Evolutionary conservation across 768 basidiomycete species (phyloP).

Genomic region (Mycena venus): DNA sequence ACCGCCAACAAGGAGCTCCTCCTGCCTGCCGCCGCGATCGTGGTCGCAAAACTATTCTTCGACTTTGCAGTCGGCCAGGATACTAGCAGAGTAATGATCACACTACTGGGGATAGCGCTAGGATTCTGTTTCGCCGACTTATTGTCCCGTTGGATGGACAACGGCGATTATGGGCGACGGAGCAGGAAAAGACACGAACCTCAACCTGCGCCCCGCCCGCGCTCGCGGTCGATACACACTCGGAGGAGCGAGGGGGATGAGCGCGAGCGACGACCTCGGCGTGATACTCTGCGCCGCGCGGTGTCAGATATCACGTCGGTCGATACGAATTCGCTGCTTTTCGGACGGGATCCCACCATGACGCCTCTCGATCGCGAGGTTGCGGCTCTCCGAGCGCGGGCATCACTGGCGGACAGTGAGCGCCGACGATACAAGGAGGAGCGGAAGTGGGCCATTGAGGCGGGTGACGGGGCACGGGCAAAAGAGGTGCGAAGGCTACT

Average conservation of each 20-base stretch:
- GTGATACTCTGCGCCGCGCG: conserved; percentile 41
- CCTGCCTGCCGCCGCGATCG: conserved; percentile 67
- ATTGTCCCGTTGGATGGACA: conserved; percentile 74
- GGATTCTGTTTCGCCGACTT: conserved; percentile 82
- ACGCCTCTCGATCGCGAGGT: conserved; percentile 80
- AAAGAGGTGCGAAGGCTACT: conserved; percentile 28
- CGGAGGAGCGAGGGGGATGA: conserved; percentile 35
- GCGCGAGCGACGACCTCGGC: conserved; percentile 27
- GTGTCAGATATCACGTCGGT: conserved; percentile 76
- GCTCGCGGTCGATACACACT: conserved; percentile 26
- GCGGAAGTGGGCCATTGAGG: conserved; percentile 86
- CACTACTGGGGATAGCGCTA: conserved; percentile 74
- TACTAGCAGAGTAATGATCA: conserved; percentile 66
- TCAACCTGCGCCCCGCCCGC: conserved; percentile 24
- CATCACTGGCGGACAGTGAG: conserved; percentile 87
- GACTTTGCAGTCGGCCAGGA: conserved; percentile 74
- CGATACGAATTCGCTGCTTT: conserved; percentile 75
- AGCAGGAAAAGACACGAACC: conserved; percentile 42
- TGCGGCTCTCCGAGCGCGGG: conserved; percentile 80
- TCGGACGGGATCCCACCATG: conserved; percentile 66
- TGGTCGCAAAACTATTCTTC: conserved; percentile 72
- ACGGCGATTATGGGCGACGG: conserved; percentile 51
- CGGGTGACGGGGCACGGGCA: conserved; percentile 82
- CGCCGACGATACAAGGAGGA: conserved; percentile 88
- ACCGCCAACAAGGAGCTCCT: conserved; percentile 67